Base-by-base conservation (phyloP, 192 early-diverging fungal genomes). In the Backusella sp. region DNA sequence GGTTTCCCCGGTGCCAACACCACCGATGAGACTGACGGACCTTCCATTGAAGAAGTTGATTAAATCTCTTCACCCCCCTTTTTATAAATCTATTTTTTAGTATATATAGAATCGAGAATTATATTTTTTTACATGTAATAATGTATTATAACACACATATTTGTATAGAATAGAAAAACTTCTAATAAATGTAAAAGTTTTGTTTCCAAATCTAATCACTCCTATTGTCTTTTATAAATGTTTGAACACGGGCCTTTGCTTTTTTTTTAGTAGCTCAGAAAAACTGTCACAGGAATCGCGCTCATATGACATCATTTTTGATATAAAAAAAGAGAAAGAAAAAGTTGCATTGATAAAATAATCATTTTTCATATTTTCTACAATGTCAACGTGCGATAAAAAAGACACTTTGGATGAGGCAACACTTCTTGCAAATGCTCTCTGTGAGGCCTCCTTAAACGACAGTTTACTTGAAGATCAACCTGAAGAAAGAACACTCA, bases 1-100 rank as follows among this genome's bases (percentile, higher is more conserved):
- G 94, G 92, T 71, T 90, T 91, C 90, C 93, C 94, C 70, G 74
- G 68, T 68, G 39, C 68, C 39, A 39, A 26, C 46, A 41, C 70
- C 39, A 41, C 23, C 30, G 76, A 73, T 66, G 72, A 42, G 69
- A 67, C 66, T 39, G 66, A 66, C 23, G 76, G 76, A 56, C 76
- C 76, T 53, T 66, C 70, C 6, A 59, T 77, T 21, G 76, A 77
- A 21, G 76, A 77, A 52, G 76, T 77, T 46, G 76, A 77, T 73
- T 77, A 77, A 78, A 68, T 37, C 41, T 87, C 76, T 79, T 84
- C 79, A 86, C 88, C 86, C 4, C 32, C 4, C 36, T 68, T 34
- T 68, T 68, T 34, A 59, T 59, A 59, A 32, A 11, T 59, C 56
- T 59, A 59, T 59, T 59, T 59, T 59, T 59, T 59, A 59, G 56